Percentiles rank a stretch among this genome's conserved stretches.
Evolutionary conservation across 2,329 filamentous ascomycete genomes (phyloP).

Genomic region (Fusarium annulatum): DNA sequence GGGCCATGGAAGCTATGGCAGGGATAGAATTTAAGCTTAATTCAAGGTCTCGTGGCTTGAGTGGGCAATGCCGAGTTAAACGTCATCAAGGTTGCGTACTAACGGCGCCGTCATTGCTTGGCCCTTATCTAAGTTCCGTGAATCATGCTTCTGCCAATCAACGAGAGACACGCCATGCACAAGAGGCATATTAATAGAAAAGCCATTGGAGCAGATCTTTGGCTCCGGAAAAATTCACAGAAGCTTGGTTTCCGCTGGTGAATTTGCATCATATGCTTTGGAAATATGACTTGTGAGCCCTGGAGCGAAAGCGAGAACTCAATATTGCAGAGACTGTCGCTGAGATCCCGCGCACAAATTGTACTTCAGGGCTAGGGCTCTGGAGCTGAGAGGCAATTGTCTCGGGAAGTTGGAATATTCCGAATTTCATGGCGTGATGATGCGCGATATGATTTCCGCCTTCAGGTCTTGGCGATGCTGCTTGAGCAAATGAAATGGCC

Average conservation of each 20-base stretch:
- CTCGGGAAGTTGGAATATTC: background rate
- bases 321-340: background rate
- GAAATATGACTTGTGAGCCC: background rate
- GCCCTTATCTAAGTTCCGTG: background rate
- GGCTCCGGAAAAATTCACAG: background rate
- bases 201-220: background rate
- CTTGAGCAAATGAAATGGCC: background rate
- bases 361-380: background rate
- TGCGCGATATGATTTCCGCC: background rate
- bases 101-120: constrained; percentile 6
- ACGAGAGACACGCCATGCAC: background rate
- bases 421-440: background rate
- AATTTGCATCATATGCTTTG: rapidly evolving
- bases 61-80: background rate
- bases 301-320: background rate
- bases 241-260: background rate
- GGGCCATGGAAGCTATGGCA: background rate
- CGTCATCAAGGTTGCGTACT: background rate
- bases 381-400: background rate
- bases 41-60: background rate
- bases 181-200: constrained; percentile 16
- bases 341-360: background rate
- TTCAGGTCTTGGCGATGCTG: constrained; percentile 13
- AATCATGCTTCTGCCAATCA: constrained; percentile 8
- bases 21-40: constrained; percentile 15